phyloP scores from a whole-genome alignment of 73 alveolate species.

The Symbiodinium pilosum region DNA sequence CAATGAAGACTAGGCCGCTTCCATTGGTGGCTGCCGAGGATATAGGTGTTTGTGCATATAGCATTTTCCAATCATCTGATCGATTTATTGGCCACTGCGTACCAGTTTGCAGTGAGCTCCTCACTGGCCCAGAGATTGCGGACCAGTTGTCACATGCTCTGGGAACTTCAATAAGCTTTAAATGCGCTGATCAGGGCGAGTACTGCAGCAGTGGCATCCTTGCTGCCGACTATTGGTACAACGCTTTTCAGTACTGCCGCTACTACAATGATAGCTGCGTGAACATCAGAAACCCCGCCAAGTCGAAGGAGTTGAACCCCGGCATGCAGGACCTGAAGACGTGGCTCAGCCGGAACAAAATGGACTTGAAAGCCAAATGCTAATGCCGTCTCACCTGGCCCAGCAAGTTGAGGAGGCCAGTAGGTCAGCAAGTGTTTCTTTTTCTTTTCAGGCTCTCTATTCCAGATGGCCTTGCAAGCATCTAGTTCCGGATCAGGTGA shows the following conservation, averaged over 20 bases:
- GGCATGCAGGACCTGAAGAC: background rate
- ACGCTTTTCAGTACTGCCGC: background rate
- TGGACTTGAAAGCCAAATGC: background rate
- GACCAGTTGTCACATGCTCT: background rate
- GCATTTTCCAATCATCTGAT: background rate
- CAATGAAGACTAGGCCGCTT: background rate
- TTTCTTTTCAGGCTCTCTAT: too few species aligned
- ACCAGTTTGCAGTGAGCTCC: background rate
- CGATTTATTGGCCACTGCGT: background rate
- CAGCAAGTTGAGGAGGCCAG: background rate
- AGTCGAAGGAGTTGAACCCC: conserved; percentile 3
- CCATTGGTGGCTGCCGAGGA: background rate
- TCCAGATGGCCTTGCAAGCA: too few species aligned
- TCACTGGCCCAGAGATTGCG: background rate
- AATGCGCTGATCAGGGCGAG: background rate
- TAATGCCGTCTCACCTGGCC: background rate
- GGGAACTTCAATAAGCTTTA: background rate
- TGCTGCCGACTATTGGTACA: background rate
- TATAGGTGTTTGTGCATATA: background rate
- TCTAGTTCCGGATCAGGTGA: too few species aligned
- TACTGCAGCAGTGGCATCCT: background rate
- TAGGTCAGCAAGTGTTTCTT: background rate
- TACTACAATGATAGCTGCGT: background rate
- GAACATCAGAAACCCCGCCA: background rate
- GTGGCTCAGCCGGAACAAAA: background rate